Evolutionary conservation across 768 basidiomycete genomes (phyloP), one percentile per base, ranked within the genome.

Genomic region (Leucocoprinus leucothites): DNA sequence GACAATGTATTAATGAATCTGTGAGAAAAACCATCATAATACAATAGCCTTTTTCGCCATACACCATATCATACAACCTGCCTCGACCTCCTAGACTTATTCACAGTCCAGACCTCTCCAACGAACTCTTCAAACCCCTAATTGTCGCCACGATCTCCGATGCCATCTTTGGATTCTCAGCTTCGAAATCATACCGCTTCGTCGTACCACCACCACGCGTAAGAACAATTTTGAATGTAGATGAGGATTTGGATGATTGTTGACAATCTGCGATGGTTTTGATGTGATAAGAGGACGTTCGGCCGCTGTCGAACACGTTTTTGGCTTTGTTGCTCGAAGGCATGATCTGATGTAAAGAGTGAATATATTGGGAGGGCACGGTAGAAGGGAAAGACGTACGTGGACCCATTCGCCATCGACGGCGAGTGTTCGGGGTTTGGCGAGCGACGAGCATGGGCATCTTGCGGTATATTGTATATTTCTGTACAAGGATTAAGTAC

Each of bases 181-280:
- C 96, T 71, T 99, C 97, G 66, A 97, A 98, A 63, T 98, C 96
- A 66, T 98, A 98, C 36, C 94, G 78, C 77, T 98, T 99, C 61
- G 54, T 56, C 41, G 54, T 86, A 88, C 40, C 84, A 78, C 41
- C 80, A 35, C 82, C 80, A 59, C 89, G 75, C 65, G 83, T 87
- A 11, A 98, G 82, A 28, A 96, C 82, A 18, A 98, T 79, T 76
- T 95, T 96, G 81, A 99, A 95, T 35, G 83, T 80, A 1, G 89
- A 80, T 25, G 87, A 85, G 11, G 82, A 82, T 68, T 94, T 93
- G 44, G 84, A 79, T 1, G 86, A 86, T 65, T 96, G 87, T 59
- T 91, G 90, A 65, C 91, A 92, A 45, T 86, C 82, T 28, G 84
- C 82, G 41, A 99, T 85, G 57, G 86, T 86, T 65, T 89, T 89